Evolutionary conservation across 345 rosid species (phyloP), one percentile per base, ranked within the genome.

Genomic region (Hypericum androsaemum): DNA sequence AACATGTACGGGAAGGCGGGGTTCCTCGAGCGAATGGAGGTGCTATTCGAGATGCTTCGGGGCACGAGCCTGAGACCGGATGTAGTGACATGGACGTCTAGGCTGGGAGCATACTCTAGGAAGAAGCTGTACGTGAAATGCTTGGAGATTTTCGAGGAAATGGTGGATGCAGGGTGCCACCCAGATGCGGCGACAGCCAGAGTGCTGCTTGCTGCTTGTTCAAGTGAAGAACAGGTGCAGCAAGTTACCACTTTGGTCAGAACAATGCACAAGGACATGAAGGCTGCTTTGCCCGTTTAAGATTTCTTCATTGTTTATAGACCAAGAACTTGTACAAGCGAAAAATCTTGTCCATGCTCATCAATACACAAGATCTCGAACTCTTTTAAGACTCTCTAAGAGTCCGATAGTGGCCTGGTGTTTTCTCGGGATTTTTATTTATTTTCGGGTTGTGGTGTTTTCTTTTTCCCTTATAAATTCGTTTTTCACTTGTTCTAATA

Each of bases 1-100:
- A 89, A 86, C 0, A 54, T 77, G 1, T 89, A 89, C 8, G 96
- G 90, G 8, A 70, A 77, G 14, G 87, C 89, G 6, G 96, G 98
- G 16, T 86, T 73, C 66, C 50, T 86, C 17, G 77, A 86, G 42
- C 79, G 75, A 66, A 74, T 82, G 57, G 96, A 86, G 56, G 81
- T 64, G 50, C 52, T 82, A 50, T 86, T 89, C 59, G 50, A 10
- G 0, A 67, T 68, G 32, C 72, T 86, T 41, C 54, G 73, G 9
- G 58, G 53, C 42, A 82, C 52, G 64, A 70, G 60, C 8, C 43
- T 80, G 55, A 73, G 47, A 47, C 80, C 94, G 0, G 94, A 89
- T 59, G 98, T 84, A 1, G 92, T 89, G 62, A 89, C 98, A 7
- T 89, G 96, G 98, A 89, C 98, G 0, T 84, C 96, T 4, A 73